Percentiles rank a stretch among this genome's conserved stretches.
Conservation (phyloP, 345 rosid genomes). For the Gossypium rotundifolium region DNA sequence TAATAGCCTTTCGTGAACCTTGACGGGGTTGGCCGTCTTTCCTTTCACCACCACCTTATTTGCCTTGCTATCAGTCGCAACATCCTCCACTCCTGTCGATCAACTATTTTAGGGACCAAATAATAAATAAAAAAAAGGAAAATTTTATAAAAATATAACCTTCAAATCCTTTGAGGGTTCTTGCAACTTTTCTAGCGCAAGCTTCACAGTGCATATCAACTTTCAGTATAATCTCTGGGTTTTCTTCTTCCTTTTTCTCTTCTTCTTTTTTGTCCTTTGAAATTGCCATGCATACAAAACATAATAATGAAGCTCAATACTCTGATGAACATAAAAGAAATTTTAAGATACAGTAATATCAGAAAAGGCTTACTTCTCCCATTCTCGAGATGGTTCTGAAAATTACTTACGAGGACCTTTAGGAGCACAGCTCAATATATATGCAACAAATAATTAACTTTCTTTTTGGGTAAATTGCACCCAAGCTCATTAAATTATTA, state of each 20-base stretch:
- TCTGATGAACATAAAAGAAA: too few species aligned
- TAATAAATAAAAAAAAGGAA: too few species aligned
- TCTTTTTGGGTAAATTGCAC: too few species aligned
- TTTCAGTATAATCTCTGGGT: constrained; percentile 58
- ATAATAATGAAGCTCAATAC: neutral
- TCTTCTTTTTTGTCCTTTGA: constrained; percentile 22
- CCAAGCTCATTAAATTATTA: too few species aligned
- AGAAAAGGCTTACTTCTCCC: neutral
- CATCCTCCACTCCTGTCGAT: constrained; percentile 55
- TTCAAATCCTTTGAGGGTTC: constrained; percentile 55
- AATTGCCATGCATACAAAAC: neutral
- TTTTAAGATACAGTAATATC: too few species aligned
- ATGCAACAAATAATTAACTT: neutral
- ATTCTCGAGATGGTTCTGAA: neutral
- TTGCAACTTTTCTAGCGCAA: constrained; percentile 64
- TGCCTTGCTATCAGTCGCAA: constrained; percentile 48
- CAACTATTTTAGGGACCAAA: neutral
- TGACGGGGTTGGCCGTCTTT: constrained; percentile 53
- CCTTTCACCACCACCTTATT: constrained; percentile 75
- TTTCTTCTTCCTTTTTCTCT: constrained; percentile 24
- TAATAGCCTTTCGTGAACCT: constrained; percentile 52
- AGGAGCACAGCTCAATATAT: neutral
- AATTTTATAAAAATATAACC: constrained; percentile 21
- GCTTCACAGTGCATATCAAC: constrained; percentile 85
- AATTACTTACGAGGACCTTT: neutral